Percentiles rank a stretch among this genome's conserved stretches.
Conservation (phyloP, 176 grass and related monocot species). For the Triticum timopheevii region DNA sequence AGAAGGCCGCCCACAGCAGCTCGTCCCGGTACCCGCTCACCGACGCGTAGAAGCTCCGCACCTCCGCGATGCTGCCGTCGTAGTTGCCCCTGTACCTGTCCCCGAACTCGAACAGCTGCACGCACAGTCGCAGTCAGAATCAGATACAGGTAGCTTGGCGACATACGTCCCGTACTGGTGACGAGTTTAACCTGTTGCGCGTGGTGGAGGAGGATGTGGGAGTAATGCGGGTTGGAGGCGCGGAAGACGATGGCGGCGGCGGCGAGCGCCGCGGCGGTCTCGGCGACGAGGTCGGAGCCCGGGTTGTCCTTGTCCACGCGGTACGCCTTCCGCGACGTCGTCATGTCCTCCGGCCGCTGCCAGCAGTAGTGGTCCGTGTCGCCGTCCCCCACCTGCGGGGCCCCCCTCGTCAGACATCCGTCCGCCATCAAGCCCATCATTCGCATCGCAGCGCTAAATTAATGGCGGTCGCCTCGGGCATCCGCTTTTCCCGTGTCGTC, state of each 20-base stretch:
- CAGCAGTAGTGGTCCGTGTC: constrained; percentile 97
- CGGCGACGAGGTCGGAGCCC: constrained; percentile 78
- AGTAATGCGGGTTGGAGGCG: constrained; percentile 60
- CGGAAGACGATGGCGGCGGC: constrained; percentile 81
- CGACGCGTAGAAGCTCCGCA: constrained; percentile 78
- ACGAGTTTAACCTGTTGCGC: constrained; percentile 44
- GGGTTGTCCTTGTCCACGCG: constrained; percentile 77
- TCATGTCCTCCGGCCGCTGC: constrained; percentile 97
- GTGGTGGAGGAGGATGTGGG: constrained; percentile 77
- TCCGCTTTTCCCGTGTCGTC: not conserved
- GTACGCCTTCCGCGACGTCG: constrained; percentile 87
- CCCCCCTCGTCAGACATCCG: not conserved
- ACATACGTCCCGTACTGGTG: too few species aligned
- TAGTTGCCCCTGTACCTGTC: constrained; percentile 68
- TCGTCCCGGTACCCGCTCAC: constrained; percentile 94
- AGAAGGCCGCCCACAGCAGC: constrained; percentile 97
- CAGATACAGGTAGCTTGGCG: not conserved
- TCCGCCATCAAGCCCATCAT: constrained; percentile 12
- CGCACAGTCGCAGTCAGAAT: not conserved
- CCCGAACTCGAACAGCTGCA: constrained; percentile 79
- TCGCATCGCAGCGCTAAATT: not conserved
- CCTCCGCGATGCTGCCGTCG: constrained; percentile 65
- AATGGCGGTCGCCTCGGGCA: not conserved
- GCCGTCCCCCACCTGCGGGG: constrained; percentile 74
- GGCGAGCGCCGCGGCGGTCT: constrained; percentile 86